Evolutionary conservation across 176 grass and related monocot species (phyloP), one percentile per base, ranked within the genome.

Genomic region (Luzula sylvatica): DNA sequence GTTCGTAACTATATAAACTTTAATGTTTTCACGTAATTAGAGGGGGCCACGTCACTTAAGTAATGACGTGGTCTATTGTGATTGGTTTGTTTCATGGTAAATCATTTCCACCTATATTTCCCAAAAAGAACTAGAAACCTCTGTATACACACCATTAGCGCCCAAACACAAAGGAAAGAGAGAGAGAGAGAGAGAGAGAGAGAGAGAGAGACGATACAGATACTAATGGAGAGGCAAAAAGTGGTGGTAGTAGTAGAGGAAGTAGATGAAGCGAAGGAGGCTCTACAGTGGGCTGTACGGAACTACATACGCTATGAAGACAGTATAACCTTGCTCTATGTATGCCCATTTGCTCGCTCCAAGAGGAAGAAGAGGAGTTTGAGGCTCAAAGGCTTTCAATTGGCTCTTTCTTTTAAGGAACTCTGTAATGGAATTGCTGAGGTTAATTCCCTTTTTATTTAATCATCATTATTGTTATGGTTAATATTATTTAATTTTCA

Each of bases 201-300:
- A 8, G 20, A 13, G 17, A 8, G 2, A n/a, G 30, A 35, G 30
- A 35, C 7, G 30, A 22, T 3, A 43, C 18, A 15, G 3, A 23
- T 0, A 14, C 4, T 38, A 25, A 87, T 88, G 92, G 92, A 90
- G 74, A 90, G 52, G 55, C 92, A 90, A 51, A 58, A 55, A 45
- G 92, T 98, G 74, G 77, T 77, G 44, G 85, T 98, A 55, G 64
- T 98, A 26, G 92, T 90, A 46, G 92, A 98, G 85, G 92, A 82
- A 18, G 85, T 38, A 8, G 64, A 55, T 16, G 81, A 71, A 4
- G 75, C 92, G 1, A 72, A 65, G 1, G 75, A 67, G 3, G 92
- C 92, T 42, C 81, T 98, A 42, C 60, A 63, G 65, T 98, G 92
- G 92, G 92, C 92, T 4, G 72, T 83, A 7, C 75, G 65, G 56